Evolutionary conservation across 352 stramenopile genomes (phyloP).

Genomic region (Globisporangium camurandrum): DNA sequence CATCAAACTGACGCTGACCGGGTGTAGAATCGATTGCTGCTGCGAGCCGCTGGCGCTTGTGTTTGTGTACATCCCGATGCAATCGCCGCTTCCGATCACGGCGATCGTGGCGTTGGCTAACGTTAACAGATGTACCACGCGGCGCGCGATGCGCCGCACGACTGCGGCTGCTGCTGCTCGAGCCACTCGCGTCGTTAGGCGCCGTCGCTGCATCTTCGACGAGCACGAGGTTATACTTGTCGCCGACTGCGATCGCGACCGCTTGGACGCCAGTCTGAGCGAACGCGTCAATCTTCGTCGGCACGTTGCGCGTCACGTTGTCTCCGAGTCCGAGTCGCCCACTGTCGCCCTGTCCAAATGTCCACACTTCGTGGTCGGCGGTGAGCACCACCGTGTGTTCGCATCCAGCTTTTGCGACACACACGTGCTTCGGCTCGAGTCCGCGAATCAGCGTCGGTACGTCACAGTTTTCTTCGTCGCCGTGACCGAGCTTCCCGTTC

Average conservation of each 20-base stretch:
- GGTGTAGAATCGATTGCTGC: too few relatives aligned
- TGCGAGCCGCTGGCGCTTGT: background rate
- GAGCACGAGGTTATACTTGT: constrained; percentile 84
- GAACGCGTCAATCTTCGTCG: constrained; percentile 55
- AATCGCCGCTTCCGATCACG: constrained; percentile 2
- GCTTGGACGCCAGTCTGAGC: constrained; percentile 33
- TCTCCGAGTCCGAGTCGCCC: constrained; percentile 70
- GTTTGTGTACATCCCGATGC: constrained; percentile 7
- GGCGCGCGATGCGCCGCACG: too few relatives aligned
- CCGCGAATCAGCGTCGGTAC: constrained; percentile 40
- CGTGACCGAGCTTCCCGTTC: constrained; percentile 79
- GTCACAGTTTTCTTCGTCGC: constrained; percentile 73
- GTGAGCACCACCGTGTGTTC: constrained; percentile 70
- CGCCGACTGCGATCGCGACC: constrained; percentile 72
- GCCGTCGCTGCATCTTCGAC: constrained; percentile 42
- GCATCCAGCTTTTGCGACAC: constrained; percentile 71
- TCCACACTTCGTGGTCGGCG: constrained; percentile 55
- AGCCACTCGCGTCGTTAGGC: background rate
- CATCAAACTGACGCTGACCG: background rate
- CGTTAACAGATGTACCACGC: too few relatives aligned
- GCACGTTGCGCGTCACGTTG: constrained; percentile 47
- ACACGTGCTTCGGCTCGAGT: constrained; percentile 41
- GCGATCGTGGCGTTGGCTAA: too few relatives aligned
- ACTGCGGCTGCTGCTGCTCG: too few relatives aligned
- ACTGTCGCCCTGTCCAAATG: constrained; percentile 78